Percentiles rank a stretch among this genome's conserved stretches.
Evolutionary conservation across 768 basidiomycete species (phyloP).

Genomic region (Tulasnella sp.): DNA sequence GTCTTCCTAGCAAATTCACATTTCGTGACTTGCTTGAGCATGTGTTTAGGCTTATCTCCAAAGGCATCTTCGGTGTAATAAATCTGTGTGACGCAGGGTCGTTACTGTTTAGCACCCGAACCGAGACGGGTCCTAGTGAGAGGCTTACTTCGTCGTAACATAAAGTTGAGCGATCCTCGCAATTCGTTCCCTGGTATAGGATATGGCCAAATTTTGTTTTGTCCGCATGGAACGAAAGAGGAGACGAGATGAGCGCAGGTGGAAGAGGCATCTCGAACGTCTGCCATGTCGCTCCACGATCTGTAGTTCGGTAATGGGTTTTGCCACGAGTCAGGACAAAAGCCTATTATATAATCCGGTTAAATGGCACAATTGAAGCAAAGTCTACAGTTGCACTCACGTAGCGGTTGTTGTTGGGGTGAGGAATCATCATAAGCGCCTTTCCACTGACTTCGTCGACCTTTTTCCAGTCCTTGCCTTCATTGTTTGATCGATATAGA

Average conservation of each 20-base stretch:
- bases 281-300: constrained; percentile 81
- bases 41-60: constrained; percentile 38
- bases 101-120: background rate
- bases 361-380: background rate
- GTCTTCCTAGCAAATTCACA: constrained; percentile 89
- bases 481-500: constrained; percentile 69
- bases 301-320: constrained; percentile 76
- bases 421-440: constrained; percentile 63
- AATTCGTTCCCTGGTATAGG: constrained; percentile 63
- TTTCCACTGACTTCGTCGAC: constrained; percentile 45
- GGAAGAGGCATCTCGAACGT: constrained; percentile 53
- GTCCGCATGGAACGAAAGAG: constrained; percentile 81
- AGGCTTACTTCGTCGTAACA: constrained; percentile 63
- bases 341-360: constrained; percentile 42
- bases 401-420: constrained; percentile 70
- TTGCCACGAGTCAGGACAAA: constrained; percentile 67
- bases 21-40: constrained; percentile 56
- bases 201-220: constrained; percentile 56
- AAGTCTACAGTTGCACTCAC: constrained; percentile 31
- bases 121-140: background rate
- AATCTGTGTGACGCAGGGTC: constrained; percentile 38
- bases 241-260: constrained; percentile 45
- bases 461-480: constrained; percentile 60
- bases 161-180: constrained; percentile 37
- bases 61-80: constrained; percentile 84